Base-by-base conservation (phyloP, 768 basidiomycete species). In the Pulveroboletus sp. region DNA sequence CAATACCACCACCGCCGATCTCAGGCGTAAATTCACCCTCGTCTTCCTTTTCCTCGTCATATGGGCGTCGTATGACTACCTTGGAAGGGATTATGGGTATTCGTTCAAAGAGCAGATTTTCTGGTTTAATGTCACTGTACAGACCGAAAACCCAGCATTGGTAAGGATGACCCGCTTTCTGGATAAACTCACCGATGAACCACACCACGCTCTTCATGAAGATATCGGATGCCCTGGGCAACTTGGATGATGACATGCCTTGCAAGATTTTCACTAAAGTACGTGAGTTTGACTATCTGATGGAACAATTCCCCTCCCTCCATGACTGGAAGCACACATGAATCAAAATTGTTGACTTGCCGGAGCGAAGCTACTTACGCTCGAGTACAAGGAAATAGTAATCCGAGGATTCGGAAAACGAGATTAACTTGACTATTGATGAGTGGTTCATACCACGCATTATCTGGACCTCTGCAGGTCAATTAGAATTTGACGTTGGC, bases 251-350 rank as follows among this genome's bases (percentile, higher is more conserved):
- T 97, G 61, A 98, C 94, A 65, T 98, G 96, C 10, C 94, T 85
- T 5, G 96, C 80, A n/a, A 99, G 85, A 50, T 88, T 90, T 71
- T 99, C 96, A 68, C 89, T 92, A 68, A 99, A 99, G 71, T 98
- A 99, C 3, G 96, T 99, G 54, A 98, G 80, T 67, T 96, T 98
- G 71, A 99, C 96, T 65, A 97, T 97, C 67, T 96, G 94, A 65
- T 97, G 93, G 75, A 99, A 99, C 2, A 99, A 76, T 68, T 99
- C 96, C 53, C 96, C 96, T 51, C 96, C 96, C 65, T 88, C 89
- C 93, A 97, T 89, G 40, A 98, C 91, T 95, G 54, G 41, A 46
- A 33, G 46, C 11, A 21, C 38, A 30, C 14, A 41, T 61, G 24
- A 62, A 54, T 46, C 45, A 41, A 46, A 40, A 46, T 39, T 43